Percentiles rank a stretch among this genome's conserved stretches.
Conservation (phyloP, 2,329 filamentous ascomycete genomes). For the Lachnellula cervina region DNA sequence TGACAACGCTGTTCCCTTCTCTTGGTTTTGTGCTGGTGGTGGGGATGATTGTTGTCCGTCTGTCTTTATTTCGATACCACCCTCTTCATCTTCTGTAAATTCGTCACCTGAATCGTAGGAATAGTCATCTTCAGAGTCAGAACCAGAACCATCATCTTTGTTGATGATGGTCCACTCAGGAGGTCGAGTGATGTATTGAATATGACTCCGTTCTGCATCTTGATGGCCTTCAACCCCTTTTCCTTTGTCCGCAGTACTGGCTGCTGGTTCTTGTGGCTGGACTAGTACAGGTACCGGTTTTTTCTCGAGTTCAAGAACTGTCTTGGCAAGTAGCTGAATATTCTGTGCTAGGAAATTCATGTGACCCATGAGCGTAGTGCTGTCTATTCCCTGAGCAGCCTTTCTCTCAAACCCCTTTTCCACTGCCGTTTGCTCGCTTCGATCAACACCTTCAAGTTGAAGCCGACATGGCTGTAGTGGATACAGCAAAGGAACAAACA, state of each 20-base stretch:
- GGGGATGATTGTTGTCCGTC: slow-evolving; percentile 32
- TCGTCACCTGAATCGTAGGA: slow-evolving; percentile 42
- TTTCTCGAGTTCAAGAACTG: slow-evolving; percentile 33
- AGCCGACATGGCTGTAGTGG: slow-evolving; percentile 64
- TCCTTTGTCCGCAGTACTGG: slow-evolving; percentile 7
- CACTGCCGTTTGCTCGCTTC: slow-evolving; percentile 54
- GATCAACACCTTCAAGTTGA: slow-evolving; percentile 59
- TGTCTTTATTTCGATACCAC: slow-evolving; percentile 34
- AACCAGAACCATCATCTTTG: slow-evolving; percentile 42
- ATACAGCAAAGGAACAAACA: slow-evolving; percentile 68
- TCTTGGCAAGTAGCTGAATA: slow-evolving; percentile 61
- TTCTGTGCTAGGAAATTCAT: slow-evolving; percentile 72
- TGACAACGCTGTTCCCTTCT: slow-evolving; percentile 70
- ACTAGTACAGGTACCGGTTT: slow-evolving; percentile 6
- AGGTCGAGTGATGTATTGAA: slow-evolving; percentile 68
- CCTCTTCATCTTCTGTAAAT: slow-evolving; percentile 24
- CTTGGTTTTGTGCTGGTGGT: slow-evolving; percentile 32
- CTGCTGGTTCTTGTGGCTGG: neutral
- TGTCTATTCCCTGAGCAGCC: slow-evolving; percentile 48
- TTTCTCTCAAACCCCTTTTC: slow-evolving; percentile 62
- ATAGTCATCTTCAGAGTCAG: slow-evolving; percentile 44
- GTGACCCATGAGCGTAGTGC: slow-evolving; percentile 63
- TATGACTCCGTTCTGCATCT: slow-evolving; percentile 51
- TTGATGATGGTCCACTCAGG: slow-evolving; percentile 61
- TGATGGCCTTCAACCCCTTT: slow-evolving; percentile 24